Evolutionary conservation across 345 rosid genomes (phyloP).

Genomic region (Brassica rapa): DNA sequence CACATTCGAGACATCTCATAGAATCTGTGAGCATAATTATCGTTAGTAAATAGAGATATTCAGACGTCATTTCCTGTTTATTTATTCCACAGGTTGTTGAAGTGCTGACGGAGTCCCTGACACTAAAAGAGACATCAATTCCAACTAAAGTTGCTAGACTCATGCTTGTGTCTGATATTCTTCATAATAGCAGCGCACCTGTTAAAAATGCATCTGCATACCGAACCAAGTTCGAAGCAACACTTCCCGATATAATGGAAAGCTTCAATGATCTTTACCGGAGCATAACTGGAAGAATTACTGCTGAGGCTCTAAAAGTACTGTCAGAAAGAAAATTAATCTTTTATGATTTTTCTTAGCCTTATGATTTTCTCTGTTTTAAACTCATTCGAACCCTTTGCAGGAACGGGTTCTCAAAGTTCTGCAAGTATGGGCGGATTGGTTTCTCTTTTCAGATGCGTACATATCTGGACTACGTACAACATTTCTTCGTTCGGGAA

Average conservation of each 20-base stretch:
- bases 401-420: conserved; percentile 57
- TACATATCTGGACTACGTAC: conserved; percentile 94
- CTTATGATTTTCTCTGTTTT: conserved; percentile 1
- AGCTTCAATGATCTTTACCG: conserved; percentile 97
- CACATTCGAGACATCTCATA: conserved; percentile 1
- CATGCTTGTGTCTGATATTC: conserved; percentile 53
- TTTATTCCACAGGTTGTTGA: conserved; percentile 72
- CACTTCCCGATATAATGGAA: conserved; percentile 93
- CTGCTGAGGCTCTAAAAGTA: conserved; percentile 98
- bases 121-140: conserved; percentile 91
- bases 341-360: conserved; percentile 1
- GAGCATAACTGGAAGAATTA: conserved; percentile 93
- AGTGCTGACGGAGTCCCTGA: conserved; percentile 95
- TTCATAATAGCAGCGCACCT: conserved; percentile 97
- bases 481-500: conserved; percentile 86
- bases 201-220: conserved; percentile 99
- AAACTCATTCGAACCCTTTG: conserved; percentile 30
- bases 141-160: conserved; percentile 94
- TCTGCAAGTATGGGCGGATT: conserved; percentile 63
- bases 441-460: conserved; percentile 99
- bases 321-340: conserved; percentile 15
- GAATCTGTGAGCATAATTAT: conserved; percentile 8
- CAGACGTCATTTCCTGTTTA: conserved; percentile 5
- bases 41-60: not conserved
- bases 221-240: conserved; percentile 94